Conservation (phyloP, 148 eudicot genomes). For the Simmondsia chinensis region DNA sequence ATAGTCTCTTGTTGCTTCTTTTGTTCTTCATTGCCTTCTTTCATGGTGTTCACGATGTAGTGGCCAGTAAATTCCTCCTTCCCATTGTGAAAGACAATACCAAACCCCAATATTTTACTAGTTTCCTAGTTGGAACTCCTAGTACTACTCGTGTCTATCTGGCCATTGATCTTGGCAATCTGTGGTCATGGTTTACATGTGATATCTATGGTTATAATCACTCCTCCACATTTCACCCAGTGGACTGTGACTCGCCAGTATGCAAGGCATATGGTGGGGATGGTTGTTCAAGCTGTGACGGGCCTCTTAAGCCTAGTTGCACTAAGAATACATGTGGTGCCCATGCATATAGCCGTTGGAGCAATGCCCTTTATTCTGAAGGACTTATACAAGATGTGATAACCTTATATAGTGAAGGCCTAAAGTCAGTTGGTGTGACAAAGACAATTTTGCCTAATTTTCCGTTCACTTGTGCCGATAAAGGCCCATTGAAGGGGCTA, state of each 20-base stretch:
- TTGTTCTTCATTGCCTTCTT: too few species aligned
- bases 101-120: conserved; percentile 12
- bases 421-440: not conserved
- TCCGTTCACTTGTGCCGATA: conserved; percentile 10
- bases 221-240: conserved; percentile 10
- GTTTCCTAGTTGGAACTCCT: conserved; percentile 9
- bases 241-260: conserved; percentile 9
- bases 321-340: conserved; percentile 23
- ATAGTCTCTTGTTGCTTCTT: too few species aligned
- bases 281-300: conserved; percentile 15
- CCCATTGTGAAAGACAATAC: conserved; percentile 10
- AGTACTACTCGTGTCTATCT: conserved; percentile 4
- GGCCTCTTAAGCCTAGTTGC: conserved; percentile 19
- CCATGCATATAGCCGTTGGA: conserved; percentile 21
- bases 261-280: conserved; percentile 10
- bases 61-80: not conserved
- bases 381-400: conserved; percentile 6
- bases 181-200: conserved; percentile 2
- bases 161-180: conserved; percentile 10
- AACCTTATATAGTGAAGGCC: not conserved
- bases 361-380: not conserved
- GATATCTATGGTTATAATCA: not conserved
- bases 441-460: conserved; percentile 3
- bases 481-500: conserved; percentile 12
- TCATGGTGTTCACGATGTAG: too few species aligned